Evolutionary conservation across 176 grass and related monocot genomes (phyloP).

Genomic region (Eleusine coracana): DNA sequence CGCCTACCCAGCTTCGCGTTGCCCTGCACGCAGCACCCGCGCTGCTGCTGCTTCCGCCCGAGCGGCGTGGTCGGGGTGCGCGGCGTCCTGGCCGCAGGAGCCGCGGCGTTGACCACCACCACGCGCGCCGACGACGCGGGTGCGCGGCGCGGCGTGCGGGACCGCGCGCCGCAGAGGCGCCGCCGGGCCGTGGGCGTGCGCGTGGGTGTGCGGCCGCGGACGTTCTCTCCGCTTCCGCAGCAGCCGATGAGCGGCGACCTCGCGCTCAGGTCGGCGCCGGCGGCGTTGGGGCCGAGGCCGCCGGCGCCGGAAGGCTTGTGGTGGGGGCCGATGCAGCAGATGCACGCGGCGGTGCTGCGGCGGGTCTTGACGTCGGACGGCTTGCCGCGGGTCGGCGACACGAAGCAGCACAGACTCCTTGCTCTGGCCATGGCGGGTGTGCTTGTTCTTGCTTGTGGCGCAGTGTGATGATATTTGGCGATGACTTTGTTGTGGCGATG

Average conservation of each 20-base stretch:
- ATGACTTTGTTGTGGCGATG: background rate
- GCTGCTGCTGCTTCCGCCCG: background rate
- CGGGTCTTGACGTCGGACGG: background rate
- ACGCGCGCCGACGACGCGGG: background rate
- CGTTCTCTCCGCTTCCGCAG: conserved; percentile 32
- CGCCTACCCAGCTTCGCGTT: conserved; percentile 42
- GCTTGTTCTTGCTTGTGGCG: background rate
- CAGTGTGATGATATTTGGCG: background rate
- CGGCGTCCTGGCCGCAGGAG: conserved; percentile 13
- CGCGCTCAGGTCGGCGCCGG: conserved; percentile 29
- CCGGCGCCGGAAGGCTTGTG: conserved; percentile 40
- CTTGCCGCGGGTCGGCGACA: conserved; percentile 40
- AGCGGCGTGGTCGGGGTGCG: conserved; percentile 48
- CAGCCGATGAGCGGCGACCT: conserved; percentile 41
- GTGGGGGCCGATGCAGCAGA: conserved; percentile 70
- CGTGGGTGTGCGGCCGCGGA: background rate
- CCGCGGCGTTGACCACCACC: background rate
- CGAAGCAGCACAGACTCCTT: conserved; percentile 55
- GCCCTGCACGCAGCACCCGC: conserved; percentile 45
- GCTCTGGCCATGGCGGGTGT: conserved; percentile 35
- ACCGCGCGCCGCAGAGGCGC: conserved; percentile 56
- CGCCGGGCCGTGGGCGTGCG: conserved; percentile 53
- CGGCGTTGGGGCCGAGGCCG: conserved; percentile 22
- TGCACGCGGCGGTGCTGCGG: conserved; percentile 63
- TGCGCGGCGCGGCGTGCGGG: conserved; percentile 39